phyloP scores from a whole-genome alignment of 2,329 filamentous ascomycete genomes.

The Alternaria brassicicola region DNA sequence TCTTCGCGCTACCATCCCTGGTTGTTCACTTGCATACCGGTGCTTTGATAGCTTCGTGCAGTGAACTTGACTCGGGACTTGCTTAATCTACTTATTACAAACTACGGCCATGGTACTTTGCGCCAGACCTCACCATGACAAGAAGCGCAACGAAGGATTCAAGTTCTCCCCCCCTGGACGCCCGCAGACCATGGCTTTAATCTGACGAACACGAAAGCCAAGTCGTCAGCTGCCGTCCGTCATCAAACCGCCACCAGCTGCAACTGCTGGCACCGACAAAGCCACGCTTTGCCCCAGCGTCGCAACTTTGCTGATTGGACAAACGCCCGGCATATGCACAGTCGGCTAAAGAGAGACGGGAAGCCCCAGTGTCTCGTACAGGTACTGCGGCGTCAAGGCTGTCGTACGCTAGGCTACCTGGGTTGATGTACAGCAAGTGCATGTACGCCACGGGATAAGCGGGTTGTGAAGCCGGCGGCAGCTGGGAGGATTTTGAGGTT shows the following conservation, averaged over 20 bases:
- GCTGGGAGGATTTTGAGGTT: background rate
- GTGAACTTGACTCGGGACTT: background rate
- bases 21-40: background rate
- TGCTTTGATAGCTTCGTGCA: background rate
- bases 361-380: background rate
- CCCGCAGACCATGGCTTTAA: background rate
- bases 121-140: background rate
- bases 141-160: background rate
- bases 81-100: background rate
- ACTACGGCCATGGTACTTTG: background rate
- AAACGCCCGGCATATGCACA: background rate
- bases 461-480: background rate
- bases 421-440: background rate
- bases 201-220: background rate
- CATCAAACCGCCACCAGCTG: background rate
- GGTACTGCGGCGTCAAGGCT: background rate
- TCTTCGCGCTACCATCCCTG: background rate
- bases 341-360: background rate
- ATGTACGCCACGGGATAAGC: background rate
- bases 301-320: background rate
- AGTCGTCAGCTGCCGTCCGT: background rate
- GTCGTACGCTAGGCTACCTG: background rate
- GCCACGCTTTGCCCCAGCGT: background rate
- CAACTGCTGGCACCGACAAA: background rate
- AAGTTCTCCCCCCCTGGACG: background rate